These are phyloP conservation scores for Aphanomyces cochlioides DNA, from an alignment of 352 stramenopile genomes.

Conservation along the genomic window DNA sequence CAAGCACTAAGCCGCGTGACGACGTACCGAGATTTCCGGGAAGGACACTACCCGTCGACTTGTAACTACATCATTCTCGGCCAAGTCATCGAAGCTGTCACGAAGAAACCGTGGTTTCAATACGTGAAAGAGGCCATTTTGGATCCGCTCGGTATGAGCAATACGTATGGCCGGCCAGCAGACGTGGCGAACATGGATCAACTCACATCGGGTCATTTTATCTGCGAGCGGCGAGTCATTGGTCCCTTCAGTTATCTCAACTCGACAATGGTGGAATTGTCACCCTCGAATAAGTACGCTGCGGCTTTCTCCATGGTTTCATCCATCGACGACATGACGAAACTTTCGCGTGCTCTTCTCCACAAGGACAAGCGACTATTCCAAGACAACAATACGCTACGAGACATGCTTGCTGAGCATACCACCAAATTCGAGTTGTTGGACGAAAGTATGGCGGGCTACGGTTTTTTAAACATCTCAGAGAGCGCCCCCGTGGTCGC, in stretches of 20 bases:
- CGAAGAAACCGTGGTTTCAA: conserved; percentile 45
- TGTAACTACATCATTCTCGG: conserved; percentile 59
- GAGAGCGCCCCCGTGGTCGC: conserved; percentile 33
- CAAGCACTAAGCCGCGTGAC: conserved; percentile 8
- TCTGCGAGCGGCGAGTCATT: conserved; percentile 41
- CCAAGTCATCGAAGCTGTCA: conserved; percentile 51
- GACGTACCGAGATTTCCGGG: conserved; percentile 41
- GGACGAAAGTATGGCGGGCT: too few relatives aligned
- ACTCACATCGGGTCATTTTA: conserved; percentile 46
- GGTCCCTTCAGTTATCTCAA: conserved; percentile 47
- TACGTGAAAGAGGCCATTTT: conserved; percentile 55
- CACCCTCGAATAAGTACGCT: conserved; percentile 18
- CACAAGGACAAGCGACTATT: conserved; percentile 53
- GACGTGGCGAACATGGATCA: conserved; percentile 35
- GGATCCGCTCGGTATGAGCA: conserved; percentile 54
- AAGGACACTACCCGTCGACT: conserved; percentile 55
- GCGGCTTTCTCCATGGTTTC: conserved; percentile 50
- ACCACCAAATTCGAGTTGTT: background rate
- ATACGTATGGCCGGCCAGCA: conserved; percentile 44
- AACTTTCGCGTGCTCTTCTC: conserved; percentile 46
- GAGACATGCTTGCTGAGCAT: conserved; percentile 51
- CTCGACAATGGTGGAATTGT: background rate
- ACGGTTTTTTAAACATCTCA: too few relatives aligned
- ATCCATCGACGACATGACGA: conserved; percentile 53
- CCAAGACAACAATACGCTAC: conserved; percentile 39